Conservation (phyloP, 106 monocot genomes). For the Allium fistulosum region DNA sequence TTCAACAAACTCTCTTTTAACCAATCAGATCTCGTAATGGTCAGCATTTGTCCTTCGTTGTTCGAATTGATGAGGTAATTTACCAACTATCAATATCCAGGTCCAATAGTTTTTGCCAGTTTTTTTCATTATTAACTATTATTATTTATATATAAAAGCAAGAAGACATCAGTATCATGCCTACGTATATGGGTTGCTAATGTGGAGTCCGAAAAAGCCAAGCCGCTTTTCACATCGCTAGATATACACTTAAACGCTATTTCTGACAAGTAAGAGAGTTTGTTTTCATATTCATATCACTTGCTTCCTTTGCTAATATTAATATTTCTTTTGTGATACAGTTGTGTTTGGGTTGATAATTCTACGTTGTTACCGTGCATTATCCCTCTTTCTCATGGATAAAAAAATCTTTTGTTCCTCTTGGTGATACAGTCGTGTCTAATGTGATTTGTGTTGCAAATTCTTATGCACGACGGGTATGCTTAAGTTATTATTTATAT, state of each 20-base stretch:
- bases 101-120: not conserved
- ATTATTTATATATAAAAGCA: constrained; percentile 14
- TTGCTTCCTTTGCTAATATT: too few species aligned
- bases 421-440: too few species aligned
- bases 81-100: too few species aligned
- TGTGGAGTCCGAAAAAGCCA: constrained; percentile 77
- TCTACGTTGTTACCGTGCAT: too few species aligned
- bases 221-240: constrained; percentile 81
- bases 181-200: constrained; percentile 88
- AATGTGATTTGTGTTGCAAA: too few species aligned
- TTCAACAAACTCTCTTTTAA: constrained; percentile 9
- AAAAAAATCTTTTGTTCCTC: constrained; percentile 4
- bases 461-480: too few species aligned
- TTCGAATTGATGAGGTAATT: constrained; percentile 81
- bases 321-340: too few species aligned
- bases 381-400: too few species aligned
- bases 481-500: too few species aligned
- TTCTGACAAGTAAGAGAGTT: too few species aligned
- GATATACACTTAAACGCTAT: constrained; percentile 80
- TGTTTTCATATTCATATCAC: too few species aligned
- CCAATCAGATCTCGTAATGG: constrained; percentile 82
- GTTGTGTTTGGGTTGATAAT: too few species aligned
- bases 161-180: constrained; percentile 56
- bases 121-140: constrained; percentile 3
- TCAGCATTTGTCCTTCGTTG: constrained; percentile 72